phyloP scores from a whole-genome alignment of 768 basidiomycete species.

The Naganishia onofrii region DNA sequence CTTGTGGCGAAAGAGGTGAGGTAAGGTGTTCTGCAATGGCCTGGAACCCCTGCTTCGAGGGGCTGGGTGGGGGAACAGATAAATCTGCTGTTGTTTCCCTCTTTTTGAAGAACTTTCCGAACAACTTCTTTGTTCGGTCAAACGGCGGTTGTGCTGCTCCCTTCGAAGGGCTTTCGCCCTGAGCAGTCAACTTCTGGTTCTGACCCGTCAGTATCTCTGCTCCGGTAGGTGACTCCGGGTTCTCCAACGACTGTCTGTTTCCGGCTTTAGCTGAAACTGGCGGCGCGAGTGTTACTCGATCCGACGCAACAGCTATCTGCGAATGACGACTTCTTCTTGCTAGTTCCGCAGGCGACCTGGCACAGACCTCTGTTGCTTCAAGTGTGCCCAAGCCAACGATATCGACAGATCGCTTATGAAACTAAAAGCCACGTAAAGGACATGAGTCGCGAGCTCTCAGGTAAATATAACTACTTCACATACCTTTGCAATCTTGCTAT shows the following conservation, averaged over 20 bases:
- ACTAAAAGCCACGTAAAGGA: conserved; percentile 33
- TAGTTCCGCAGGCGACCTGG: conserved; percentile 3
- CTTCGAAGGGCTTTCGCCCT: background rate
- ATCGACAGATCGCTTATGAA: conserved; percentile 46
- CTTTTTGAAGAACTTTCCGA: conserved; percentile 51
- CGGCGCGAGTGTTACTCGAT: background rate
- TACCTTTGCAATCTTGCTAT: conserved; percentile 51
- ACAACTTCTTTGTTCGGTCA: conserved; percentile 41
- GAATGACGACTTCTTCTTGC: conserved; percentile 11
- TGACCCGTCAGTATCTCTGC: background rate
- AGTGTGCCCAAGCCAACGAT: conserved; percentile 46
- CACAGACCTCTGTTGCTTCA: conserved; percentile 47
- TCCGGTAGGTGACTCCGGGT: background rate
- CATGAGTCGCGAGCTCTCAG: background rate
- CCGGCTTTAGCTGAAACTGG: background rate
- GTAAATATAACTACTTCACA: conserved; percentile 9
- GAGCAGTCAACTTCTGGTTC: background rate
- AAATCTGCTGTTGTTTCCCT: conserved; percentile 26
- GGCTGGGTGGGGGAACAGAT: conserved; percentile 18
- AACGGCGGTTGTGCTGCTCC: background rate
- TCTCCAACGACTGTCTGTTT: background rate
- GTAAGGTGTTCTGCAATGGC: conserved; percentile 19
- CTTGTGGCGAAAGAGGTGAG: conserved; percentile 19
- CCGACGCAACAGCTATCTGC: background rate
- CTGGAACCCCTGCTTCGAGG: conserved; percentile 9